These are phyloP conservation scores for Suhomyces guaymorum DNA, from an alignment of 1,139 yeast genomes.

Conservation along the genomic window DNA sequence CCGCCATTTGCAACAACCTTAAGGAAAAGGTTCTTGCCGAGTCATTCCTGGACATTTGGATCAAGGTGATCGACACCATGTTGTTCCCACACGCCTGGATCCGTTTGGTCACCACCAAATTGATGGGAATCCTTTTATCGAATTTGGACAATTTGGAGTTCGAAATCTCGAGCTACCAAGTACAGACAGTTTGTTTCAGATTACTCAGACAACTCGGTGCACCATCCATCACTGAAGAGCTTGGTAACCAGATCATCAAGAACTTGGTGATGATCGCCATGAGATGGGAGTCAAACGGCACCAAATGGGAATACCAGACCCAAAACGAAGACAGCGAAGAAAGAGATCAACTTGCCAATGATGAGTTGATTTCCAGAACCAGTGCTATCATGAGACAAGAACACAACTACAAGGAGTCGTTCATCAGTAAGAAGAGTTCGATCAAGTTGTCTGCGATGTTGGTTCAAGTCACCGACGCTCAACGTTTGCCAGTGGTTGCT, in stretches of 20 bases:
- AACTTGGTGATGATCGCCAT: conserved; percentile 63
- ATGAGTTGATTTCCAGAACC: conserved; percentile 62
- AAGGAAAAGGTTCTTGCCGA: conserved; percentile 32
- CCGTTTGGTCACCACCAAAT: conserved; percentile 66
- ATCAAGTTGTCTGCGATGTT: conserved; percentile 62
- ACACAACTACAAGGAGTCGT: conserved; percentile 47
- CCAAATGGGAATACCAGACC: conserved; percentile 34
- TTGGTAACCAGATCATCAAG: conserved; percentile 68
- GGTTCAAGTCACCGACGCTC: conserved; percentile 46
- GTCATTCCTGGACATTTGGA: conserved; percentile 49
- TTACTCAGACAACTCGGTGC: conserved; percentile 79
- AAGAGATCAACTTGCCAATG: conserved; percentile 45
- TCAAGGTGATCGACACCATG: conserved; percentile 51
- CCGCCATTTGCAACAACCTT: conserved; percentile 35
- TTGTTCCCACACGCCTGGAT: conserved; percentile 94
- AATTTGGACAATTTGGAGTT: conserved; percentile 39
- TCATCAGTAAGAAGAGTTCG: conserved; percentile 63
- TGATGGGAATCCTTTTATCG: conserved; percentile 54
- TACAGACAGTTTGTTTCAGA: conserved; percentile 69
- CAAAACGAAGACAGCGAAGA: conserved; percentile 17
- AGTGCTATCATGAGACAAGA: conserved; percentile 70
- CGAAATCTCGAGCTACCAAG: conserved; percentile 34
- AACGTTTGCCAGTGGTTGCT: conserved; percentile 38
- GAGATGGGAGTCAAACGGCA: conserved; percentile 57
- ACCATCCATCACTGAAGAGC: conserved; percentile 63